These are phyloP conservation scores for Kluyveromyces sp. DNA, from an alignment of 1,139 yeast species.

Conservation along the genomic window DNA sequence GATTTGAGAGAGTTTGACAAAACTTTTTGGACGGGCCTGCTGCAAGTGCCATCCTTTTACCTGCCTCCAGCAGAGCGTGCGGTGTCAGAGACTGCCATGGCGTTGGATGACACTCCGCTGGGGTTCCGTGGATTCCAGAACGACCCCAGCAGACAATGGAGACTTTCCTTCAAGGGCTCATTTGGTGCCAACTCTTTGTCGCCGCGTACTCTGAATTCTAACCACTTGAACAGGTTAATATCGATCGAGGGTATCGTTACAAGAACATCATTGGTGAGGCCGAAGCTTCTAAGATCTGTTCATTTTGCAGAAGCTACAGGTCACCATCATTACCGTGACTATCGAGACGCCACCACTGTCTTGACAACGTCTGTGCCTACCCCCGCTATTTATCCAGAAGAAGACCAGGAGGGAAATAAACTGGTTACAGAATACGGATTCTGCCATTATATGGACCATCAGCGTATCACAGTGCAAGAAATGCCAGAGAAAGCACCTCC, in stretches of 20 bases:
- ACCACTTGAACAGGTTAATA: conserved; percentile 70
- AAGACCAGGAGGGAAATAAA: conserved; percentile 85
- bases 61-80: conserved; percentile 90
- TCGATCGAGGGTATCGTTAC: conserved; percentile 96
- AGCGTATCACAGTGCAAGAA: conserved; percentile 87
- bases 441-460: conserved; percentile 90
- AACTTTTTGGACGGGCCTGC: conserved; percentile 70
- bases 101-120: conserved; percentile 45
- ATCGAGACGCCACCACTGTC: conserved; percentile 87
- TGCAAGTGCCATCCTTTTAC: conserved; percentile 73
- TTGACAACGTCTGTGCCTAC: conserved; percentile 62
- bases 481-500: conserved; percentile 99
- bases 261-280: conserved; percentile 85
- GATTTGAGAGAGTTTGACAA: conserved; percentile 81
- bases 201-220: conserved; percentile 80
- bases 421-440: conserved; percentile 88
- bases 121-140: conserved; percentile 9
- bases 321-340: conserved; percentile 83
- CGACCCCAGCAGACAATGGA: conserved; percentile 21
- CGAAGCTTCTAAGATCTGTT: conserved; percentile 85
- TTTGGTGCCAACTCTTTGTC: conserved; percentile 84
- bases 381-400: conserved; percentile 87
- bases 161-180: conserved; percentile 78
- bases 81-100: conserved; percentile 68
- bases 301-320: conserved; percentile 87